A percentile compares a stretch with the other conserved stretches of the same genome.
These are phyloP conservation scores for Salvia sclarea DNA, from an alignment of 305 asterid species.

Conservation along the genomic window DNA sequence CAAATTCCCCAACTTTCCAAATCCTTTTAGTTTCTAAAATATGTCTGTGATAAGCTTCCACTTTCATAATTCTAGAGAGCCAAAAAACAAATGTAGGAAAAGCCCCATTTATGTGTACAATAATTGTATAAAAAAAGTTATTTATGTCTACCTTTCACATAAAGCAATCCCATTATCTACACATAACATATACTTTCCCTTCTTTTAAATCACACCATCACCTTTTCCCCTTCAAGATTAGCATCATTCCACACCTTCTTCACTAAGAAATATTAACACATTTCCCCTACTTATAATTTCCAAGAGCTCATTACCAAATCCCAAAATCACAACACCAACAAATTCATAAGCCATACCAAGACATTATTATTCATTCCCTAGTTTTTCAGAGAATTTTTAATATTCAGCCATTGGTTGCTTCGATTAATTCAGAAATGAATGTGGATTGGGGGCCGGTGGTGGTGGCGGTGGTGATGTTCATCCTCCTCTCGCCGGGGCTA, in stretches of 20 bases:
- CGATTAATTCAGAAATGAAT: conserved; percentile 34
- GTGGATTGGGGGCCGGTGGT: conserved; percentile 98
- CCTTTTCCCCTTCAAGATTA: conserved; percentile 39
- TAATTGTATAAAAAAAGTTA: conserved; percentile 32
- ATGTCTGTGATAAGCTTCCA: conserved; percentile 12
- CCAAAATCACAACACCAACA: background rate
- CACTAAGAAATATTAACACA: conserved; percentile 41
- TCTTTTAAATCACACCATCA: conserved; percentile 18
- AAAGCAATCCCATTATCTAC: conserved; percentile 46
- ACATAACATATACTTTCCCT: conserved; percentile 39
- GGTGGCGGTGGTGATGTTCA: conserved; percentile 92
- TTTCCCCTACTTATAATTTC: conserved; percentile 22
- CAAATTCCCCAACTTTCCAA: background rate
- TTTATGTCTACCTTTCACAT: conserved; percentile 14
- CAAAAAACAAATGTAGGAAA: conserved; percentile 28
- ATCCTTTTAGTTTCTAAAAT: background rate
- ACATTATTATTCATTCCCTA: background rate
- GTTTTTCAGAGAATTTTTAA: background rate
- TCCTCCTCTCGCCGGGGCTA: conserved; percentile 82
- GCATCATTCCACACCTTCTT: conserved; percentile 46
- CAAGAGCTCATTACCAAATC: conserved; percentile 15
- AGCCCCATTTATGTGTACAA: conserved; percentile 14
- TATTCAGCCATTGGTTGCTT: background rate
- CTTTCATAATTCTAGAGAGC: conserved; percentile 16
- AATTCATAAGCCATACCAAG: background rate